Base-by-base conservation (phyloP, 768 basidiomycete species). In the Trametes coccinea region DNA sequence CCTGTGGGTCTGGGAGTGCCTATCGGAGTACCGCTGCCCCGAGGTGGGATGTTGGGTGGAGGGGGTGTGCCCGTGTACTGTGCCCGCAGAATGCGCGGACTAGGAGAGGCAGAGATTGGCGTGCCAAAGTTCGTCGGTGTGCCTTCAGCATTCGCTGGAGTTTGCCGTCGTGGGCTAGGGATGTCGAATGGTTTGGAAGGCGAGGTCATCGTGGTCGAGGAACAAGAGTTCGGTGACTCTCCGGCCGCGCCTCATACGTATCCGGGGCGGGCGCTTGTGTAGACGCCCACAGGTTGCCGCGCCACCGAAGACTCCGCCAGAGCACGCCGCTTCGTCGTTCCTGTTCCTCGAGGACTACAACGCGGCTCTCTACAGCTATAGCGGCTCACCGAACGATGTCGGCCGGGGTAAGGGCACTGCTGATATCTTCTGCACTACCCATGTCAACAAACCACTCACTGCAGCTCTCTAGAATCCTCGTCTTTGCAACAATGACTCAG, bases 1-100 rank as follows among this genome's bases (percentile, higher is more conserved):
- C 63, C 65, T 0, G 70, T 63, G 22, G 62, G 54, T 61, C 59
- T 69, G 46, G 56, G 71, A 45, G 65, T 71, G 40, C 81, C 76
- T 10, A 74, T 75, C 9, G 86, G 85, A 29, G 87, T 85, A 63
- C 84, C 82, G 22, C 43, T 41, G 34, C 47, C 49, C 34, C 88
- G 80, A 0, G 78, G 76, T 14, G 87, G 86, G 44, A 83, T 77
- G 62, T 82, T 80, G 31, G 80, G 76, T 6, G 75, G 71, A 2
- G 80, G 80, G 29, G 82, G 79, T 72, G 86, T 82, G 14, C 82
- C 84, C 5, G 83, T 69, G 66, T 87, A 90, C 59, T 84, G 84
- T 17, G 86, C 85, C 2, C 89, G 83, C n/a, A 90, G 75, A 13
- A 79, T 76, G 37, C 84, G 81, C 60, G 89, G 73, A 67, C 87